phyloP scores from a whole-genome alignment of 139 green algal species.

The Chlorella sp. region DNA sequence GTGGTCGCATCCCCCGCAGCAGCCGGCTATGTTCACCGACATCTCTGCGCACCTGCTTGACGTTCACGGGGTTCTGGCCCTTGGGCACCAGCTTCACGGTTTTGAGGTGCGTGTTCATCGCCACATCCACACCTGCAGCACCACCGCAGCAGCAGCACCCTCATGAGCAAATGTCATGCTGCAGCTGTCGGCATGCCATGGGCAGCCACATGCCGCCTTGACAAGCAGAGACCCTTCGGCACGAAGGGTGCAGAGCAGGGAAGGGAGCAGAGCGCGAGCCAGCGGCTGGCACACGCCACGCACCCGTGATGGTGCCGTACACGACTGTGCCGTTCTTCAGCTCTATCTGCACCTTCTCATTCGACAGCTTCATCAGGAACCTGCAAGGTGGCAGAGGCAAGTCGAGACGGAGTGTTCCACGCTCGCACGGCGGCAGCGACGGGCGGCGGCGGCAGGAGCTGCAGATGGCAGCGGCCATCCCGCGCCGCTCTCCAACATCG shows the following conservation, averaged over 20 bases:
- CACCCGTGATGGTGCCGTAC: slow-evolving; percentile 94
- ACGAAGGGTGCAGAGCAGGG: background rate
- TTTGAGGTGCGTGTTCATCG: slow-evolving; percentile 99
- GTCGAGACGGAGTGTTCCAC: no score
- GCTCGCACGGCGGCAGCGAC: background rate
- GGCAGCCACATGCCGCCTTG: no score
- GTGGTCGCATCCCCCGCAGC: no score
- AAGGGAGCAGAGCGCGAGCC: background rate
- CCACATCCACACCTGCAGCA: slow-evolving; percentile 93
- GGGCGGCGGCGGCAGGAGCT: background rate
- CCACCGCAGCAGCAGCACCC: background rate
- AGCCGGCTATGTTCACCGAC: no score
- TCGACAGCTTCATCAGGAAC: slow-evolving; percentile 98
- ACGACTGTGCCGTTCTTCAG: slow-evolving; percentile 98
- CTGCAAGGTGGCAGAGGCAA: slow-evolving; percentile 49
- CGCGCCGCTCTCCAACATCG: no score
- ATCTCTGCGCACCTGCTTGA: slow-evolving; percentile 70
- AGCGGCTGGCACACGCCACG: background rate
- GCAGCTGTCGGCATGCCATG: no score
- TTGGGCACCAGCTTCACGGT: slow-evolving; percentile 95
- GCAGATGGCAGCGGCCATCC: background rate
- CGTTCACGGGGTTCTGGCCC: slow-evolving; percentile 85
- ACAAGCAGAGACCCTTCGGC: no score
- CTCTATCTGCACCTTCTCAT: slow-evolving; percentile 98
- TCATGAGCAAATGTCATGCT: no score